Evolutionary conservation across 139 green algal species (phyloP).

Genomic region (Chloropicon primus): DNA sequence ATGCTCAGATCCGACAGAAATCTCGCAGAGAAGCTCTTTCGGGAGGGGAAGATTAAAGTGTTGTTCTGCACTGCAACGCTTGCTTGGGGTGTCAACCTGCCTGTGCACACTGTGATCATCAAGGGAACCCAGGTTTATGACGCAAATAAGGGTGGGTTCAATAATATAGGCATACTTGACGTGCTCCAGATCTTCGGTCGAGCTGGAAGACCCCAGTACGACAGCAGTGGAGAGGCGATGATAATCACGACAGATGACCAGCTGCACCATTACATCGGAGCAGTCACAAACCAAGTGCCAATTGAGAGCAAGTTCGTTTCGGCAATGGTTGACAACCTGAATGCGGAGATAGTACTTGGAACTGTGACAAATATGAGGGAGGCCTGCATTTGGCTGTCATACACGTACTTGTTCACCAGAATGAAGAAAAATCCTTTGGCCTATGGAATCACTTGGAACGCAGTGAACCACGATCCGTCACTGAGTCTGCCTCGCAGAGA

Average conservation of each 20-base stretch:
- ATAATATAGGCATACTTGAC: conserved; percentile 89
- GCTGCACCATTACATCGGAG: conserved; percentile 86
- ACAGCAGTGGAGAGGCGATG: conserved; percentile 64
- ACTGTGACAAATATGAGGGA: conserved; percentile 87
- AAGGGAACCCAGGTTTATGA: conserved; percentile 98
- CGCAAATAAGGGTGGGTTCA: conserved; percentile 76
- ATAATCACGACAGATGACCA: conserved; percentile 95
- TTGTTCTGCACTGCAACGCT: conserved; percentile 91
- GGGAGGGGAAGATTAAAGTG: conserved; percentile 74
- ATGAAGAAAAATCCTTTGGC: conserved; percentile 82
- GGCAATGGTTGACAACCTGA: conserved; percentile 78
- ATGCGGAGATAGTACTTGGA: conserved; percentile 91
- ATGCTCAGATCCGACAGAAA: conserved; percentile 89
- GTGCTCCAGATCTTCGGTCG: conserved; percentile 97
- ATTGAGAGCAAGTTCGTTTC: conserved; percentile 79
- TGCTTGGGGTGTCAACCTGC: conserved; percentile 97
- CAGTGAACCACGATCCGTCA: conserved; percentile 27
- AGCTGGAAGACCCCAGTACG: conserved; percentile 82
- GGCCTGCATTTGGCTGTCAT: conserved; percentile 73
- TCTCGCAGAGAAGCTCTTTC: conserved; percentile 83
- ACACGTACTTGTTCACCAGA: conserved; percentile 89
- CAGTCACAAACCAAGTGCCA: conserved; percentile 75
- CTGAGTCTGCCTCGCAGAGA: conserved; percentile 35
- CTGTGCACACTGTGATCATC: conserved; percentile 87
- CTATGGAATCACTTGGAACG: conserved; percentile 84